Base-by-base conservation (phyloP, 495 filamentous ascomycete genomes). In the Xylaria intraflava region DNA sequence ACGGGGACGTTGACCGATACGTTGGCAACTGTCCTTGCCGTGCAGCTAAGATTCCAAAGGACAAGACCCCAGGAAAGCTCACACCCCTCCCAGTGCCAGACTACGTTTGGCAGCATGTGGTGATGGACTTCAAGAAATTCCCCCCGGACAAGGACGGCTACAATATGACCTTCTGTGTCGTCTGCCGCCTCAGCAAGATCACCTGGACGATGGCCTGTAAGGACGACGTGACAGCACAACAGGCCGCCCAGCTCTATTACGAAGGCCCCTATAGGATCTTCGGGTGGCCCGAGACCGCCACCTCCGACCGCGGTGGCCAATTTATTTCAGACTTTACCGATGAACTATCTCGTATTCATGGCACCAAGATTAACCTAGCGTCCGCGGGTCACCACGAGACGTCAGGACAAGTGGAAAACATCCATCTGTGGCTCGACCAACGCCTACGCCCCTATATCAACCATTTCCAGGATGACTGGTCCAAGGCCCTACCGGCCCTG, bases 61-160 rank as follows among this genome's bases (percentile, higher is more conserved):
- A 47, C 11, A 47, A 47, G n/a, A 31, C 27, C 1, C 44, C 44
- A 6, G 44, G 44, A 0, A 47, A 47, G 12, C 26, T 33, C 2
- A 47, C 27, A 31, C 27, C 17, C 1, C 14, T 47, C 1, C 27
- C 27, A 11, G 16, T 49, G 26, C 33, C 33, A n/a, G 31, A 49
- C 3, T 6, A 33, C 1, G 12, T 39, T 8, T 49, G 33, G 47
- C 17, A 22, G 0, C 23, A 49, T 20, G 14, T 49, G 2, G 47
- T 49, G 1, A 27, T 49, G 8, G 23, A 49, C 22, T 49, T 49
- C 14, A 49, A 49, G 12, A n/a, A 27, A n/a, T 23, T 49, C n/a
- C 47, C 35, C 1, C 14, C 16, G 10, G 23, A 49, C 11, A 49
- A 51, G n/a, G 31, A 41, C 5, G 38, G 38, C 1, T 51, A 42